phyloP scores from a whole-genome alignment of 2,329 filamentous ascomycete genomes.

The Calonectria montana region DNA sequence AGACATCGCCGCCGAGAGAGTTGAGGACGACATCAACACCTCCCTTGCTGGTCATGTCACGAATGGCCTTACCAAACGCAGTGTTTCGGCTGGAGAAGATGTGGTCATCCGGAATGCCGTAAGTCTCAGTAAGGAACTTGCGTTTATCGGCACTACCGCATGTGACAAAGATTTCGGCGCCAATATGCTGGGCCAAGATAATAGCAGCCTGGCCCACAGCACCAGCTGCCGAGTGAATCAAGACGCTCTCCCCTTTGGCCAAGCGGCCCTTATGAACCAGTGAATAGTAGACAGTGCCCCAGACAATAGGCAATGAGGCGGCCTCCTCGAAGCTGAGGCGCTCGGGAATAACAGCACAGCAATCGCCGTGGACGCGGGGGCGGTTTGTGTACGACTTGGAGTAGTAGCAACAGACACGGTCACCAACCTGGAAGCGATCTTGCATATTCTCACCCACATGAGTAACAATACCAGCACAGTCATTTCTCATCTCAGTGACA shows the following conservation, averaged over 20 bases:
- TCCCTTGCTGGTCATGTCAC: constrained; percentile 4
- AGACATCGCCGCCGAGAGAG: constrained; percentile 16
- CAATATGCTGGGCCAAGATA: constrained; percentile 9
- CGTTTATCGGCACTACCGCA: constrained; percentile 9
- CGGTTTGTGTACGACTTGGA: constrained; percentile 5
- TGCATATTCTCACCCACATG: constrained; percentile 13
- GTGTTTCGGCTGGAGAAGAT: constrained; percentile 18
- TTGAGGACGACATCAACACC: constrained; percentile 25
- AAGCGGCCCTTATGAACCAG: constrained; percentile 13
- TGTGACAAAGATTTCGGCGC: constrained; percentile 17
- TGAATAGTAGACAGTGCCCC: constrained; percentile 21
- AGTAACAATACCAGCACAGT: constrained; percentile 17
- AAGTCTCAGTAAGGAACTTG: constrained; percentile 11
- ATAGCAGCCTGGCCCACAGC: constrained; percentile 19
- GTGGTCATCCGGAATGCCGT: constrained; percentile 16
- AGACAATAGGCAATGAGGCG: constrained; percentile 21
- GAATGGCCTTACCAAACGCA: background rate
- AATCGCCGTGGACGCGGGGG: constrained; percentile 5
- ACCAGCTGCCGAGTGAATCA: constrained; percentile 20
- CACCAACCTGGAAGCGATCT: background rate
- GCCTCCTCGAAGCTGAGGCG: constrained; percentile 20
- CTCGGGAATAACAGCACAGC: constrained; percentile 11
- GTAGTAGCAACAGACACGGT: constrained; percentile 16
- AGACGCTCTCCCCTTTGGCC: constrained; percentile 26
- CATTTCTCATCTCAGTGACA: constrained; percentile 5